Conservation (phyloP, 331 rosid genomes). For the Spiraea crenata region DNA sequence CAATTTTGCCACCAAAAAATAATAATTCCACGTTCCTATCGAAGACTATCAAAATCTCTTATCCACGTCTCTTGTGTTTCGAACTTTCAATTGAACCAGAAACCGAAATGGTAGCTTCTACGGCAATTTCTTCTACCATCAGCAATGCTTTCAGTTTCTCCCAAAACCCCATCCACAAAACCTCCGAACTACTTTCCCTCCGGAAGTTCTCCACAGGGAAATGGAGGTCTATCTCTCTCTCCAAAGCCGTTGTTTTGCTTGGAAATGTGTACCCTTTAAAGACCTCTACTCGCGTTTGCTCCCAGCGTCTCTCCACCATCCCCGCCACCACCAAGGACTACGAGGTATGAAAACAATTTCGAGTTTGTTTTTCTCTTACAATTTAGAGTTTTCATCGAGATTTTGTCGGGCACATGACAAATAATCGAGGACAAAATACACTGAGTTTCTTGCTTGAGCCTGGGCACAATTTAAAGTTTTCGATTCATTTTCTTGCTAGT, state of each 20-base stretch:
- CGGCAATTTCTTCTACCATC: slow-evolving; percentile 1
- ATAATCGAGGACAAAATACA: too few relatives aligned
- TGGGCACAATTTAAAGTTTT: too few relatives aligned
- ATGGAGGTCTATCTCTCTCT: slow-evolving; percentile 11
- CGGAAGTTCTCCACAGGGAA: slow-evolving; percentile 26
- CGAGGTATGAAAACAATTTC: slow-evolving; percentile 43
- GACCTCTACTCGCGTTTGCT: slow-evolving; percentile 28
- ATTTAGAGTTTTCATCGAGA: background rate
- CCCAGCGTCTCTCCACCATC: slow-evolving; percentile 50
- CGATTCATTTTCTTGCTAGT: too few relatives aligned
- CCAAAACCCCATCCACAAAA: slow-evolving; percentile 26
- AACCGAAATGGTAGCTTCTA: slow-evolving; percentile 24
- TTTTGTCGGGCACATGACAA: too few relatives aligned
- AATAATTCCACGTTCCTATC: too few relatives aligned
- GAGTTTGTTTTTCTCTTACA: background rate
- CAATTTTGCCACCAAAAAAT: too few relatives aligned
- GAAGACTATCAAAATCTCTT: too few relatives aligned
- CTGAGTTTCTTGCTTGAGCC: too few relatives aligned
- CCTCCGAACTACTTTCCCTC: slow-evolving; percentile 17
- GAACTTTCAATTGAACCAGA: background rate
- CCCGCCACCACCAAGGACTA: slow-evolving; percentile 54
- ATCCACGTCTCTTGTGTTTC: too few relatives aligned
- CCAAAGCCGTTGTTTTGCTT: slow-evolving; percentile 22
- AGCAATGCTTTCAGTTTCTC: slow-evolving; percentile 24
- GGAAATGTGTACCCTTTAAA: background rate